phyloP scores from a whole-genome alignment of 164 flowering plant genomes.

The Buxus sempervirens region DNA sequence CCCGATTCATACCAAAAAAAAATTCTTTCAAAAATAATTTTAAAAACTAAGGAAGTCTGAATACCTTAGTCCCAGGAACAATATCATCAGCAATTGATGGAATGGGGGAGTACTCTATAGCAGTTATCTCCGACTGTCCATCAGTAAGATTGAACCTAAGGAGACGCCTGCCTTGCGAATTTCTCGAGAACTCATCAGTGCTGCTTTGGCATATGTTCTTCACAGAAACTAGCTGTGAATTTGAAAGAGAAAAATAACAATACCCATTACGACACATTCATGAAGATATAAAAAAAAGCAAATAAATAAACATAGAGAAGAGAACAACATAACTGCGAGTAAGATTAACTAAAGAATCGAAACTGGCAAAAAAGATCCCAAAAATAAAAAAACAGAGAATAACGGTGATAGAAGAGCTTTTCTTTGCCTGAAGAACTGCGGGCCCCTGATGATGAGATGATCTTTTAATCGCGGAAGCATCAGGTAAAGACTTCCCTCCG shows the following conservation, averaged over 20 bases:
- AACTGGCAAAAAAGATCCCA: not conserved
- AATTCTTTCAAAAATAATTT: not conserved
- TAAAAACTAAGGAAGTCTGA: not conserved
- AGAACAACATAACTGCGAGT: not conserved
- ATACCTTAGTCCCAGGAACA: conserved; percentile 87
- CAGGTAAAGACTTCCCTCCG: conserved; percentile 75
- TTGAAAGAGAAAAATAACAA: not conserved
- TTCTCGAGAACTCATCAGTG: conserved; percentile 33
- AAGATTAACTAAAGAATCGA: not conserved
- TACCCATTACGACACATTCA: not conserved
- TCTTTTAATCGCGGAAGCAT: conserved; percentile 39
- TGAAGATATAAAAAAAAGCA: not conserved
- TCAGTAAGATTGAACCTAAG: conserved; percentile 68
- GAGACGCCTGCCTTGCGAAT: conserved; percentile 43
- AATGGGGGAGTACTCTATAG: conserved; percentile 61
- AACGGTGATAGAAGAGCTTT: not conserved
- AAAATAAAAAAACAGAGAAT: conserved; percentile 1
- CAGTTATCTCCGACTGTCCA: conserved; percentile 66
- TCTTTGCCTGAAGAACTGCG: conserved; percentile 74
- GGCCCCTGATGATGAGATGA: conserved; percentile 62
- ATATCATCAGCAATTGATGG: conserved; percentile 60
- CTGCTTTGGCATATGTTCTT: conserved; percentile 63
- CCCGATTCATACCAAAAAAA: too few relatives aligned
- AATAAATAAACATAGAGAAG: not conserved
- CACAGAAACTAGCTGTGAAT: conserved; percentile 56